Evolutionary conservation across 2,329 filamentous ascomycete species (phyloP).

Genomic region (Cercospora zeae-maydis): DNA sequence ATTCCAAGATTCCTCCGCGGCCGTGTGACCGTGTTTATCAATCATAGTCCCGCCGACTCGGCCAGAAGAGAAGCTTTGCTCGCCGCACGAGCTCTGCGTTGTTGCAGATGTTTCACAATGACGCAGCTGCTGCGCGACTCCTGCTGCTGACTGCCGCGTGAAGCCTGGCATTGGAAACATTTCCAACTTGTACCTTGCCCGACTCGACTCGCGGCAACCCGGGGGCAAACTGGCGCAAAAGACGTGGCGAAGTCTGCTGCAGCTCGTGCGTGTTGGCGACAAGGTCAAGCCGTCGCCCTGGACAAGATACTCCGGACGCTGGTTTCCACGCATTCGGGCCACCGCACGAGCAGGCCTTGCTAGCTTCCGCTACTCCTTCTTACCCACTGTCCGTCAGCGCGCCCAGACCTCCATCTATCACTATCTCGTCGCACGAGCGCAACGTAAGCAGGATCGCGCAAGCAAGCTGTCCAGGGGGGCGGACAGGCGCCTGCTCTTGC

Average conservation of each 20-base stretch:
- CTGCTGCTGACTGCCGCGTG: background rate
- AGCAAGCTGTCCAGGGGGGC: conserved; percentile 16
- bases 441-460: conserved; percentile 27
- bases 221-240: conserved; percentile 27
- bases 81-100: background rate
- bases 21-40: too few relatives aligned
- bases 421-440: conserved; percentile 34
- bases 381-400: conserved; percentile 66
- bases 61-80: background rate
- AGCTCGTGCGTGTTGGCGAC: conserved; percentile 16
- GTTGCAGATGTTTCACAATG: background rate
- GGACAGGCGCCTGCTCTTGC: background rate
- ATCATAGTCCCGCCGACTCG: too few relatives aligned
- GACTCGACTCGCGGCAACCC: background rate
- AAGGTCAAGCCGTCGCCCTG: conserved; percentile 1
- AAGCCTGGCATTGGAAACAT: background rate
- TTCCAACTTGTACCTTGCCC: background rate
- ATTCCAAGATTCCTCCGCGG: too few relatives aligned
- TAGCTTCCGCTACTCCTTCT: conserved; percentile 68
- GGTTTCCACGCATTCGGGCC: conserved; percentile 55
- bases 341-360: conserved; percentile 64
- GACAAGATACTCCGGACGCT: conserved; percentile 13
- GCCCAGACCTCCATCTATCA: conserved; percentile 72
- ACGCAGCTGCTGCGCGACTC: background rate
- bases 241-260: conserved; percentile 29